Percentiles rank a stretch among this genome's conserved stretches.
Conservation (phyloP, 1,284 basidiomycete species). For the Malassezia globosa region DNA sequence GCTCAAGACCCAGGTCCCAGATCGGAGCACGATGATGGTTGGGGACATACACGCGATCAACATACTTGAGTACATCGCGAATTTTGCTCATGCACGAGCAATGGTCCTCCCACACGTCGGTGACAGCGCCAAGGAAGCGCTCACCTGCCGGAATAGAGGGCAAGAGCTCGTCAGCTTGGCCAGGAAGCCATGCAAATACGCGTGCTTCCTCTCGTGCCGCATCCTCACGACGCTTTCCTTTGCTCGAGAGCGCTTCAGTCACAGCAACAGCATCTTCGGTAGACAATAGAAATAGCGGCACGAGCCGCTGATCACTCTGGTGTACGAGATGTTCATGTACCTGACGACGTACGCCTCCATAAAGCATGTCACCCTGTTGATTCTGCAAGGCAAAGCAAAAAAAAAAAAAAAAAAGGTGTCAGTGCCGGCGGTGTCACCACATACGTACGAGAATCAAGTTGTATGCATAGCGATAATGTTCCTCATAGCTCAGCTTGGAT, state of each 20-base stretch:
- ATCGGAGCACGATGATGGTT: slow-evolving; percentile 51
- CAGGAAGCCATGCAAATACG: slow-evolving; percentile 16
- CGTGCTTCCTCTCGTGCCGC: neutral
- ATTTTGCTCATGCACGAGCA: slow-evolving; percentile 77
- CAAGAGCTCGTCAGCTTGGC: slow-evolving; percentile 29
- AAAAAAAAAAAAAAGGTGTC: no score
- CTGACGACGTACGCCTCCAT: slow-evolving; percentile 71
- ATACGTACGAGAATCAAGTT: slow-evolving; percentile 34
- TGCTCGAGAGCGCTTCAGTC: slow-evolving; percentile 7
- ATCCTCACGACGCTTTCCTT: slow-evolving; percentile 15
- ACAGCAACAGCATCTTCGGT: slow-evolving; percentile 45
- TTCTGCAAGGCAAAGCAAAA: slow-evolving; percentile 42
- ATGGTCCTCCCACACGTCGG: slow-evolving; percentile 88
- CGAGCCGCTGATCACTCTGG: slow-evolving; percentile 65
- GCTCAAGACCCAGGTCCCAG: slow-evolving; percentile 67
- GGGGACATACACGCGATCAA: slow-evolving; percentile 52
- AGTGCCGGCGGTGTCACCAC: no score
- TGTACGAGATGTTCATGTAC: slow-evolving; percentile 71
- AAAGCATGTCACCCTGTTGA: slow-evolving; percentile 70
- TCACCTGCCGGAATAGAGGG: slow-evolving; percentile 59
- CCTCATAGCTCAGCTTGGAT: slow-evolving; percentile 83
- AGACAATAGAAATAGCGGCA: slow-evolving; percentile 64
- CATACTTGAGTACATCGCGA: slow-evolving; percentile 83
- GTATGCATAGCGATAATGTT: slow-evolving; percentile 59
- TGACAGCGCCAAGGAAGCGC: slow-evolving; percentile 68